phyloP scores from a whole-genome alignment of 805 yeast species.

The Candida sonorensis region DNA sequence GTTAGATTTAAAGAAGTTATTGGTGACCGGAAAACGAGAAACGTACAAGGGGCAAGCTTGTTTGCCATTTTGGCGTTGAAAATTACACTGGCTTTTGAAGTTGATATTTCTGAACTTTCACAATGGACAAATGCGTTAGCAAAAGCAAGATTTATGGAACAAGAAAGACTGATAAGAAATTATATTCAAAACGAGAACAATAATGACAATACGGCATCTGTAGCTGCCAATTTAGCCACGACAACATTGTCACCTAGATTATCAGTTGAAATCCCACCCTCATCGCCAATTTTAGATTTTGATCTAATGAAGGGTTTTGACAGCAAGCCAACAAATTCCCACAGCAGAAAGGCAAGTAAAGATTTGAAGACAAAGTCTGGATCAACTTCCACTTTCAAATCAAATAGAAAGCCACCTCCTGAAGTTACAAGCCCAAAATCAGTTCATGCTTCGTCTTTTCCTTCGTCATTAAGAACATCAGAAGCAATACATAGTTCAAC shows the following conservation, averaged over 20 bases:
- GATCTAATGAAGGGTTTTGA: slow-evolving; percentile 8
- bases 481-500: slow-evolving; percentile 3
- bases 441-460: slow-evolving; percentile 10
- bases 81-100: slow-evolving; percentile 51
- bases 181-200: slow-evolving; percentile 21
- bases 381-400: neutral
- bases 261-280: slow-evolving; percentile 11
- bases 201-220: slow-evolving; percentile 27
- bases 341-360: slow-evolving; percentile 1
- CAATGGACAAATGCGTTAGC: slow-evolving; percentile 54
- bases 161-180: slow-evolving; percentile 33
- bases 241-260: slow-evolving; percentile 13
- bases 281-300: slow-evolving; percentile 11
- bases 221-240: slow-evolving; percentile 31
- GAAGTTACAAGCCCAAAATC: slow-evolving; percentile 10
- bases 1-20: slow-evolving; percentile 55
- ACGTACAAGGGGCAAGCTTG: slow-evolving; percentile 34
- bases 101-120: slow-evolving; percentile 41
- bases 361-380: neutral
- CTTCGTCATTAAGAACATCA: slow-evolving; percentile 13
- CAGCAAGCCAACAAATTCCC: neutral
- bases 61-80: slow-evolving; percentile 54
- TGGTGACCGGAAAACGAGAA: slow-evolving; percentile 28
- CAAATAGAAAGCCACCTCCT: neutral
- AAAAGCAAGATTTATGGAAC: slow-evolving; percentile 39